These are phyloP conservation scores for Aciculosporium take DNA, from an alignment of 2,329 filamentous ascomycete species.

Conservation along the genomic window DNA sequence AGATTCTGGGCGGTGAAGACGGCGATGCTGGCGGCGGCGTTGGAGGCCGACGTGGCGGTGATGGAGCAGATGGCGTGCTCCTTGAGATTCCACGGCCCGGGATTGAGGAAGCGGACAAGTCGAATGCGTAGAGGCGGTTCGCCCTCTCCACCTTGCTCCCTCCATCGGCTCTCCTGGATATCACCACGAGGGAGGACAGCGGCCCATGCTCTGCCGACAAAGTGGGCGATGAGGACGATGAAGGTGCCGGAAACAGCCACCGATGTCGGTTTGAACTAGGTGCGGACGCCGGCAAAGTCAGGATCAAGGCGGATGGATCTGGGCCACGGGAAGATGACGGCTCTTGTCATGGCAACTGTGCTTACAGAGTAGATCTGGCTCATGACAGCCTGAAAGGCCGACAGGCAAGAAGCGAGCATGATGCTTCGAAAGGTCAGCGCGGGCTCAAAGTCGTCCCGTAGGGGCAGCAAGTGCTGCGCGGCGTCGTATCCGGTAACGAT, in stretches of 20 bases:
- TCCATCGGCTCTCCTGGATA: slow-evolving; percentile 31
- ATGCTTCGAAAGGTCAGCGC: slow-evolving; percentile 39
- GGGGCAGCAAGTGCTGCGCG: slow-evolving; percentile 30
- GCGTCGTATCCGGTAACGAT: slow-evolving; percentile 40
- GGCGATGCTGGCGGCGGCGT: slow-evolving; percentile 17
- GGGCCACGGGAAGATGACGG: too few relatives aligned
- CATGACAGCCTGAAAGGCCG: slow-evolving; percentile 41
- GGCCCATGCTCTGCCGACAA: slow-evolving; percentile 29
- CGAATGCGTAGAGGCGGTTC: slow-evolving; percentile 27
- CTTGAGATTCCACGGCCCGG: slow-evolving; percentile 37
- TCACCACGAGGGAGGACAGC: slow-evolving; percentile 30
- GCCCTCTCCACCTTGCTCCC: slow-evolving; percentile 24
- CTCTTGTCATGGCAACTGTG: too few relatives aligned
- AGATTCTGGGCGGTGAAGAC: slow-evolving; percentile 36
- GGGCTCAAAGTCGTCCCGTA: slow-evolving; percentile 38
- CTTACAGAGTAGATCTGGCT: slow-evolving; percentile 37
- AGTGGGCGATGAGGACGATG: slow-evolving; percentile 43
- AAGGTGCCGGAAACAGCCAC: slow-evolving; percentile 37
- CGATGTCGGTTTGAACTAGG: slow-evolving; percentile 37
- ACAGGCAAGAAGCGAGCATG: slow-evolving; percentile 32
- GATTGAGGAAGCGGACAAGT: slow-evolving; percentile 32
- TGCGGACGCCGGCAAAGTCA: not conserved
- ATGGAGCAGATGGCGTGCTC: slow-evolving; percentile 41
- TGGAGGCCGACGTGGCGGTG: slow-evolving; percentile 38
- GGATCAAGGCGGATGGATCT: not conserved